These are phyloP conservation scores for Urostyla sp. DNA, from an alignment of 73 alveolate genomes.

Conservation along the genomic window DNA sequence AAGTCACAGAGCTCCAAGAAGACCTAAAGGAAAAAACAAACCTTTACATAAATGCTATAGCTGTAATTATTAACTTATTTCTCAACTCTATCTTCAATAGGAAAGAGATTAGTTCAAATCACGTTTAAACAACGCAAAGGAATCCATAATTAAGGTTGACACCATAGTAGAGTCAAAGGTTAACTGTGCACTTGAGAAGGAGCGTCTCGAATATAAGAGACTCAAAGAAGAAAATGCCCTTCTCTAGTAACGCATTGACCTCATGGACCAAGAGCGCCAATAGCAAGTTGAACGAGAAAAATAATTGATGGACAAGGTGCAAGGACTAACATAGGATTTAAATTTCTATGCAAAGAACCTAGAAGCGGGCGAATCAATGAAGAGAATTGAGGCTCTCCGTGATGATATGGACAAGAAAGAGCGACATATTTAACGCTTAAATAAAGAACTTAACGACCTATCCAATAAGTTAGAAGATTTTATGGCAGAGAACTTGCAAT, in stretches of 20 bases:
- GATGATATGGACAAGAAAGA: conserved; percentile 70
- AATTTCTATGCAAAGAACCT: conserved; percentile 71
- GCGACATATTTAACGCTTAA: conserved; percentile 51
- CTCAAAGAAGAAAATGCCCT: conserved; percentile 71
- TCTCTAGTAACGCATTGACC: conserved; percentile 60
- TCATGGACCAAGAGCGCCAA: conserved; percentile 61
- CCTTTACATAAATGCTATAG: conserved; percentile 32
- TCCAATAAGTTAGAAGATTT: conserved; percentile 85
- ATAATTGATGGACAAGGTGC: conserved; percentile 69
- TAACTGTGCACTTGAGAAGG: conserved; percentile 64
- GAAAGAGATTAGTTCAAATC: conserved; percentile 46
- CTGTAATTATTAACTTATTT: background rate
- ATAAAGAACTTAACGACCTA: conserved; percentile 69
- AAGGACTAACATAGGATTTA: conserved; percentile 71
- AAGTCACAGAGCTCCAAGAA: conserved; percentile 30
- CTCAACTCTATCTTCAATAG: background rate
- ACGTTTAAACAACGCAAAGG: conserved; percentile 46
- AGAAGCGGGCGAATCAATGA: conserved; percentile 69
- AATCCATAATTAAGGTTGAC: conserved; percentile 52
- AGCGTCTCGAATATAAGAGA: conserved; percentile 59
- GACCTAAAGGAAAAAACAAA: conserved; percentile 53
- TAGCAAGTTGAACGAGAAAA: conserved; percentile 67
- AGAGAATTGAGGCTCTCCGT: conserved; percentile 68
- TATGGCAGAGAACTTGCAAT: conserved; percentile 92
- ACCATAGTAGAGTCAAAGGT: conserved; percentile 52